A percentile compares a stretch with the other conserved stretches of the same genome.
phyloP scores from a whole-genome alignment of 148 eudicot genomes.

The Polygonum aviculare region DNA sequence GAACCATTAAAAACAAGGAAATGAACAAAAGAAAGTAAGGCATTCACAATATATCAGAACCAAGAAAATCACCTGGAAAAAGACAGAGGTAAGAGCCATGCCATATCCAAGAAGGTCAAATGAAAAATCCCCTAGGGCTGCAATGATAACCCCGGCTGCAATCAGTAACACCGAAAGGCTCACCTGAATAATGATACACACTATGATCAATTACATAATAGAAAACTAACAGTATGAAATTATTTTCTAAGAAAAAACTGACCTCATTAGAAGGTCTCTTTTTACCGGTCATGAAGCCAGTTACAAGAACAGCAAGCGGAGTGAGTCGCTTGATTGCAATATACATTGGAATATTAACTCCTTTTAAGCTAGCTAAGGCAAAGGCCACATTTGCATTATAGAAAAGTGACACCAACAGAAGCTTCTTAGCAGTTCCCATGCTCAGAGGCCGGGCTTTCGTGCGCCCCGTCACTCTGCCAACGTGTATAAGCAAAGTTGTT shows the following conservation, averaged over 20 bases:
- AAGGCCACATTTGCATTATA: conserved; percentile 97
- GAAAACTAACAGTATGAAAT: background rate
- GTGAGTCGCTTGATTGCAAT: conserved; percentile 95
- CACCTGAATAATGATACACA: conserved; percentile 43
- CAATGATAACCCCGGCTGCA: conserved; percentile 90
- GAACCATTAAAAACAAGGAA: background rate
- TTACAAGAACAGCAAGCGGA: conserved; percentile 81
- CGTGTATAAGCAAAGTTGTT: conserved; percentile 69
- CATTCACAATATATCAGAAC: background rate
- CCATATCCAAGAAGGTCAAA: conserved; percentile 83
- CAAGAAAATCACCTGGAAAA: conserved; percentile 51
- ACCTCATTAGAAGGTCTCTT: conserved; percentile 83
- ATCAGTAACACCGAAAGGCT: conserved; percentile 72
- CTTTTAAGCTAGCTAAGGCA: conserved; percentile 98
- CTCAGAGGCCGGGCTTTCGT: conserved; percentile 63
- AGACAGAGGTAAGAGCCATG: conserved; percentile 89
- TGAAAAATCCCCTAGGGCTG: conserved; percentile 95
- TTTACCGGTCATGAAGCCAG: conserved; percentile 75
- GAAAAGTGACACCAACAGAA: conserved; percentile 78
- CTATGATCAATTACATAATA: background rate
- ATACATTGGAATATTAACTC: conserved; percentile 97
- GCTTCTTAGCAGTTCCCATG: conserved; percentile 78
- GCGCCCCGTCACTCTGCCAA: conserved; percentile 66
- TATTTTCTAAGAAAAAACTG: conserved; percentile 11
- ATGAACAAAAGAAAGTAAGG: conserved; percentile 3